Percentiles rank a stretch among this genome's conserved stretches.
phyloP scores from a whole-genome alignment of 2,329 filamentous ascomycete species.

The Phaeosphaeriaceae sp. region DNA sequence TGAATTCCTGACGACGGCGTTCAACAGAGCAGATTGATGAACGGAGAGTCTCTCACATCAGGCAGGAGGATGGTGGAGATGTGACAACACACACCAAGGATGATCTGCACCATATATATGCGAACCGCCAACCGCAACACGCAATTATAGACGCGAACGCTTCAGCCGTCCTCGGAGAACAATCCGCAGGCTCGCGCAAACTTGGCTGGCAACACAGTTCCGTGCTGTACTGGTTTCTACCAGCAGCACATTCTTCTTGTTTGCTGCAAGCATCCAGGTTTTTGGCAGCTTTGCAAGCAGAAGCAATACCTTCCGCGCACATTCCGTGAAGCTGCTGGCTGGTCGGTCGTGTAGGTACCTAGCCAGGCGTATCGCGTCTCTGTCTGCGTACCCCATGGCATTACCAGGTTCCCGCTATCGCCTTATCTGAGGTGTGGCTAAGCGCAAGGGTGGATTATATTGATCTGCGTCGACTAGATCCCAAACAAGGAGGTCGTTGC shows the following conservation, averaged over 20 bases:
- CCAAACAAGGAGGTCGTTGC: constrained; percentile 41
- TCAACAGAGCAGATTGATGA: not conserved
- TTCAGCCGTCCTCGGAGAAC: constrained; percentile 12
- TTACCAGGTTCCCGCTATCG: constrained; percentile 20
- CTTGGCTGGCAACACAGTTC: not conserved
- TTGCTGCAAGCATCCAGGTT: not conserved
- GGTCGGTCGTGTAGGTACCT: too few relatives aligned
- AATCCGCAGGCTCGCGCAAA: too few relatives aligned
- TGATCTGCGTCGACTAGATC: constrained; percentile 34
- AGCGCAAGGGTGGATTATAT: constrained; percentile 28
- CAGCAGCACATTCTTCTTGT: not conserved
- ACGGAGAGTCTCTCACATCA: constrained; percentile 14
- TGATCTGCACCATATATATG: constrained; percentile 13
- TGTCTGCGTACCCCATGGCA: constrained; percentile 10
- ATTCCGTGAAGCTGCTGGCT: not conserved
- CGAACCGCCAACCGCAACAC: constrained; percentile 4
- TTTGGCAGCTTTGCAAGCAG: not conserved
- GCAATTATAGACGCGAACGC: constrained; percentile 2
- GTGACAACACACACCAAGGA: not conserved
- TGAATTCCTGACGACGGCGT: not conserved
- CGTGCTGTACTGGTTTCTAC: not conserved
- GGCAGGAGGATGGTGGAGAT: constrained; percentile 12
- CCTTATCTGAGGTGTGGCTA: constrained; percentile 37
- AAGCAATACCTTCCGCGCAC: constrained; percentile 4
- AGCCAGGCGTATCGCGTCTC: constrained; percentile 2